Base-by-base conservation (phyloP, 1,139 yeast genomes). In the Diutina catenulata region DNA sequence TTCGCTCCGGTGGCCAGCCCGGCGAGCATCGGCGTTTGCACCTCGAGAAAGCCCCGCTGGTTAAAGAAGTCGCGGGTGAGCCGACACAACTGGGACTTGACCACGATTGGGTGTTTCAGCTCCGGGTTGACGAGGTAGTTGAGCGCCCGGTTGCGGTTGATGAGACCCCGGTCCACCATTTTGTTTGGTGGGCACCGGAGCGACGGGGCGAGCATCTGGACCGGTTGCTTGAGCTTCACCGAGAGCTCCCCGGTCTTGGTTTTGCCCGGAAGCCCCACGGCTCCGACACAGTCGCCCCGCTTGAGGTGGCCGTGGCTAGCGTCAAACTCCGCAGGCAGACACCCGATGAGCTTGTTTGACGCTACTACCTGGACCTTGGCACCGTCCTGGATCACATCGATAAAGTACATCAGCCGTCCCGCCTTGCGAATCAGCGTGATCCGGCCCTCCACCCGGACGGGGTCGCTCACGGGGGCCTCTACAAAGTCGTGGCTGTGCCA, bases 191-290 rank as follows among this genome's bases (percentile, higher is more conserved):
- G 14, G 84, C 51, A 2, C 49, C 47, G 38, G 40, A 86, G 62
- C 25, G 91, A 68, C 0, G 95, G 93, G 0, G 88, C 56, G 9
- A 82, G 64, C 16, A 84, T 55, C 23, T 42, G 47, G 1, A 82
- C 55, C 1, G 76, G 65, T 5, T 53, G 45, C 1, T 58, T 56
- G n/a, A 79, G 68, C 46, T 82, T 75, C 40, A 91, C 50, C 1
- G 95, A 80, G 10, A 88, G 59, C 49, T 84, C 93, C 0, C 94
- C 94, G 1, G 77, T 74, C 40, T 78, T 74, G 0, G 96, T 83
- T 3, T 71, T 55, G 28, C 93, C 82, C 0, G 95, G 87, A 16
- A 51, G 50, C 0, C 98, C 98, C 4, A 58, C 48, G 25, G 76
- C 74, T 5, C 72, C 61, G 2, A 87, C 60, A 36, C 68, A 70